Conservation (phyloP, 2,329 filamentous ascomycete genomes). For the Epichloe scottii region DNA sequence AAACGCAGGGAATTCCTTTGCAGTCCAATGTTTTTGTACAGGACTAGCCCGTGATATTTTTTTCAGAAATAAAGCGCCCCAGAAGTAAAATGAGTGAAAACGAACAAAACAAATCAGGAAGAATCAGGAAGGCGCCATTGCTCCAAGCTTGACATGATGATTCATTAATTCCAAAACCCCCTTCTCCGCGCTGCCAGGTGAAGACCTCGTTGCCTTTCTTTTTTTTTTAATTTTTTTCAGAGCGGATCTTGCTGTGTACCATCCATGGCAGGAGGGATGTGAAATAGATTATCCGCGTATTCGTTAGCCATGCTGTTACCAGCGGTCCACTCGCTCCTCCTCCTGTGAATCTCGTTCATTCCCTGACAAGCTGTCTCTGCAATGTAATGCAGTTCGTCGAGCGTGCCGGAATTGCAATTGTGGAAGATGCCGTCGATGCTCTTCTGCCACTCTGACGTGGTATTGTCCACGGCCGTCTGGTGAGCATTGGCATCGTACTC, state of each 20-base stretch:
- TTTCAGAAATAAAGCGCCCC: background rate
- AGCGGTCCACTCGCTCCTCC: conserved; percentile 18
- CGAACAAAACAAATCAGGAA: background rate
- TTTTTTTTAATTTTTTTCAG: background rate
- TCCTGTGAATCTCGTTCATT: conserved; percentile 29
- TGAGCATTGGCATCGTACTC: conserved; percentile 26
- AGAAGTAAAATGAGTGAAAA: background rate
- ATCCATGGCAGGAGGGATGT: conserved; percentile 3
- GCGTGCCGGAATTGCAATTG: conserved; percentile 30
- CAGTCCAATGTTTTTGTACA: background rate
- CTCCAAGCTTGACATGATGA: background rate
- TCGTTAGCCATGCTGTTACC: conserved; percentile 19
- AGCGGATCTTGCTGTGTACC: conserved; percentile 3
- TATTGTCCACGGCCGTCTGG: conserved; percentile 24
- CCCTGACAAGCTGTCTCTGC: conserved; percentile 30
- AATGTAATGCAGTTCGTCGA: conserved; percentile 31
- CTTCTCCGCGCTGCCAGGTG: too few species aligned
- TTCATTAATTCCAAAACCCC: background rate
- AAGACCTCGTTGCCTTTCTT: too few species aligned
- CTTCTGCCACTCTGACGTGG: conserved; percentile 29
- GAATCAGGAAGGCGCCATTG: background rate
- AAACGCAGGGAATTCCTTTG: background rate
- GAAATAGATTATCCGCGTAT: conserved; percentile 18
- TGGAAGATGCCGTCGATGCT: conserved; percentile 32
- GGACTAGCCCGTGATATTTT: background rate